A percentile compares a stretch with the other conserved stretches of the same genome.
Evolutionary conservation across 805 yeast species (phyloP).

Genomic region (Suhomyces emberorum): DNA sequence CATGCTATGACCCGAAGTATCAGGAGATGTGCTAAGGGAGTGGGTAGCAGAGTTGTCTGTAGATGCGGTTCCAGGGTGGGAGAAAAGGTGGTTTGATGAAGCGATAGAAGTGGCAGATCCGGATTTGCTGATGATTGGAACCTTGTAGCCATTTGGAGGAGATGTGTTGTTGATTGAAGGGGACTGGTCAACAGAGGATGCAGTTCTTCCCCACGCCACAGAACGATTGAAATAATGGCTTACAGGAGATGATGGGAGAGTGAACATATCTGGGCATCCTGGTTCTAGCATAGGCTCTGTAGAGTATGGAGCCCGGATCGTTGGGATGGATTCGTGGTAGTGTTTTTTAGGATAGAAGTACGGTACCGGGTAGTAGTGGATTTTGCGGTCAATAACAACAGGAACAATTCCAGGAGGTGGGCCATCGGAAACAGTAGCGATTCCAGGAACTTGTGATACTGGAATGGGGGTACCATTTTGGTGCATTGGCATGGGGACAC

Average conservation of each 20-base stretch:
- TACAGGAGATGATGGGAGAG: constrained; percentile 31
- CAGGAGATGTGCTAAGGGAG: constrained; percentile 37
- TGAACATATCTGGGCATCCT: no score
- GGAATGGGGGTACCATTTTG: constrained; percentile 3
- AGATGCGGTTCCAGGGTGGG: constrained; percentile 20
- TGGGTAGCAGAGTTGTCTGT: constrained; percentile 25
- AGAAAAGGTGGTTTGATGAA: constrained; percentile 24
- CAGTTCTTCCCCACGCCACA: background rate
- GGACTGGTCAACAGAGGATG: background rate
- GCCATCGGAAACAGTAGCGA: background rate
- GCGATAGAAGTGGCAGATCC: constrained; percentile 25
- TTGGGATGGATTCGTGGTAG: background rate
- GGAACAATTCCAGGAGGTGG: background rate
- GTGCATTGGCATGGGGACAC: constrained; percentile 1
- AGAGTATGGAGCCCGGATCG: background rate
- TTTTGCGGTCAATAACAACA: no score
- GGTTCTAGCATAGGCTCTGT: constrained; percentile 15
- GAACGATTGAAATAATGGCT: constrained; percentile 3
- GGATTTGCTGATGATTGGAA: constrained; percentile 19
- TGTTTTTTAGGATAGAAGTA: background rate
- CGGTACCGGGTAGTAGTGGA: background rate
- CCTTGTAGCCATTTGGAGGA: constrained; percentile 3
- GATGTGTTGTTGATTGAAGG: constrained; percentile 5
- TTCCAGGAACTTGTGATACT: background rate
- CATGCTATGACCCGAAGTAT: constrained; percentile 11